Evolutionary conservation across 208 protist genomes (phyloP).

Genomic region (Vickermania spadyakhi): DNA sequence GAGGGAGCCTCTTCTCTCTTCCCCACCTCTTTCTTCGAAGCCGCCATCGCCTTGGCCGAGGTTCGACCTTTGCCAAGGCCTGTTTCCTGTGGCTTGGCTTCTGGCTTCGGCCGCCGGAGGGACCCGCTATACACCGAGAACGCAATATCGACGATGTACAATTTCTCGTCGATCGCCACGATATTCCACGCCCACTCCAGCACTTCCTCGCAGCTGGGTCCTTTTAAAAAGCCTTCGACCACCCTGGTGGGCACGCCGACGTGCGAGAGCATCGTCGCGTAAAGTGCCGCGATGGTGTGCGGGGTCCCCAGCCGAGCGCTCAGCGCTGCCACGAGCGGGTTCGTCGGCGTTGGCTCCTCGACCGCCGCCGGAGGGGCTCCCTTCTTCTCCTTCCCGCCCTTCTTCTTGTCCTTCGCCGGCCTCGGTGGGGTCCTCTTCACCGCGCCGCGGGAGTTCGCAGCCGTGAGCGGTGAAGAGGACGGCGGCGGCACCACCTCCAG

Average conservation of each 20-base stretch:
- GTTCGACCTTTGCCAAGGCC: not conserved
- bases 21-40: not conserved
- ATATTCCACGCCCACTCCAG: conserved; percentile 72
- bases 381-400: not conserved
- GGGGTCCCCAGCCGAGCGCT: conserved; percentile 28
- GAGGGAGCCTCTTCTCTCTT: conserved; percentile 4
- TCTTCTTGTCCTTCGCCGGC: not conserved
- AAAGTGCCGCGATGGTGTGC: conserved; percentile 34
- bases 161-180: conserved; percentile 26
- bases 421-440: conserved; percentile 6
- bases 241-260: conserved; percentile 34
- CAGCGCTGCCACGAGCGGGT: conserved; percentile 29
- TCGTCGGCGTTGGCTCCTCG: conserved; percentile 10
- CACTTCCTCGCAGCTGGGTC: conserved; percentile 30
- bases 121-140: conserved; percentile 26
- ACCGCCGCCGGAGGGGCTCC: not conserved
- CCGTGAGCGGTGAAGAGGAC: not conserved
- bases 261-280: conserved; percentile 33
- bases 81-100: not conserved
- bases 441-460: conserved; percentile 5
- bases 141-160: conserved; percentile 55
- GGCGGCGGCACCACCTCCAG: not conserved
- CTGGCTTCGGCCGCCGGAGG: conserved; percentile 11
- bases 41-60: not conserved
- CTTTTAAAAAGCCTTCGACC: conserved; percentile 48